Evolutionary conservation across 208 protist genomes (phyloP).

Genomic region (Kentomonas sorsogonicus): DNA sequence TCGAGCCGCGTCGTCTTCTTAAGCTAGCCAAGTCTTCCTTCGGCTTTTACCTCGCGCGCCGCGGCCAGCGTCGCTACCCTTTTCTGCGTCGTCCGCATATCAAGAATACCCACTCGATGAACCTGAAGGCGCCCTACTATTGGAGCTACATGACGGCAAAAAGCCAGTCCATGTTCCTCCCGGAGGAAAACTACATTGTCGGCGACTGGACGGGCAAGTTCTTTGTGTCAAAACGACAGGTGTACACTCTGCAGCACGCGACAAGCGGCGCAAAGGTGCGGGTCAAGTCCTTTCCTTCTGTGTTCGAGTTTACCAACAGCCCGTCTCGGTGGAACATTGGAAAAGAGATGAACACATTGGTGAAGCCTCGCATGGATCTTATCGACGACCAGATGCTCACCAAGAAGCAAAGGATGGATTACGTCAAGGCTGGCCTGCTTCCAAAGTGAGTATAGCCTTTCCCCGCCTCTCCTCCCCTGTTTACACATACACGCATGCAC

Average conservation of each 20-base stretch:
- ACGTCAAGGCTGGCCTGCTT: constrained; percentile 80
- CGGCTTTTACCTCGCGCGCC: constrained; percentile 82
- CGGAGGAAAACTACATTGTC: constrained; percentile 89
- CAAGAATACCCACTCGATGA: constrained; percentile 85
- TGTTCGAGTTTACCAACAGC: constrained; percentile 81
- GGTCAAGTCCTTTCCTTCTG: constrained; percentile 84
- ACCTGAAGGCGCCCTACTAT: constrained; percentile 81
- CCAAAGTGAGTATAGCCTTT: constrained; percentile 70
- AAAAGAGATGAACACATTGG: constrained; percentile 82
- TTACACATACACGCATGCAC: too few relatives aligned
- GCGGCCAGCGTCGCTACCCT: constrained; percentile 77
- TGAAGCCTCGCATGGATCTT: constrained; percentile 83
- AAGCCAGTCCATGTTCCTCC: constrained; percentile 71
- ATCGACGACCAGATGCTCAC: constrained; percentile 91
- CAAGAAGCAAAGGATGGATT: constrained; percentile 87
- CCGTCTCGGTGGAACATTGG: constrained; percentile 88
- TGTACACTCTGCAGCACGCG: constrained; percentile 88
- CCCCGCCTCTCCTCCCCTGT: too few relatives aligned
- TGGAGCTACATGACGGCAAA: constrained; percentile 88
- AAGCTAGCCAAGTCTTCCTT: constrained; percentile 88
- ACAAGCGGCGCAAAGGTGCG: constrained; percentile 77
- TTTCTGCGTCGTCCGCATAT: constrained; percentile 73
- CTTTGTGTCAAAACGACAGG: constrained; percentile 83
- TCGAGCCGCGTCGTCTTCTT: constrained; percentile 75
- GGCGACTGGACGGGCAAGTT: constrained; percentile 91